phyloP scores from a whole-genome alignment of 768 basidiomycete species.

The Suillus fuscotomentosus region DNA sequence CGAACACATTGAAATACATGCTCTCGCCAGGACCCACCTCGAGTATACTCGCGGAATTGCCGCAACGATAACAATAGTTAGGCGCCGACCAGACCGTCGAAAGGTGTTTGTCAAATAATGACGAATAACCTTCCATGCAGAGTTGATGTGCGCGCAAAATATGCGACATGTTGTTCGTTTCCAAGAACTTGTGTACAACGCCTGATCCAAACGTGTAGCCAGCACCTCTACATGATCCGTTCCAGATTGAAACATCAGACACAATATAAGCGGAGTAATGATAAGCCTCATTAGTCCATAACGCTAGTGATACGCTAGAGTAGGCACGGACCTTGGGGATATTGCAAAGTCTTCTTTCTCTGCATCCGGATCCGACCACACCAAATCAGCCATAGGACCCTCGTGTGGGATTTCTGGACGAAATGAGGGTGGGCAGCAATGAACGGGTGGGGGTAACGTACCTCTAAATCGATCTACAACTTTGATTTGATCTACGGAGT shows the following conservation, averaged over 20 bases:
- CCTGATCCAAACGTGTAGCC: constrained; percentile 99
- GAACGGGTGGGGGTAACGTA: constrained; percentile 32
- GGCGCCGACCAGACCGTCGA: constrained; percentile 99
- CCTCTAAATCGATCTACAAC: constrained; percentile 98
- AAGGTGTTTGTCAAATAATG: constrained; percentile 92
- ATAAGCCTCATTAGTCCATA: constrained; percentile 10
- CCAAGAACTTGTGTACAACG: constrained; percentile 96
- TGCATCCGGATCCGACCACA: constrained; percentile 99
- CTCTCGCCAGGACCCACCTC: constrained; percentile 89
- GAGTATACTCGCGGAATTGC: constrained; percentile 94
- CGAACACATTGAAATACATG: constrained; percentile 97
- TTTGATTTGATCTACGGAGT: constrained; percentile 99
- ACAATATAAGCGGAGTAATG: constrained; percentile 7
- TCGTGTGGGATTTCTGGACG: constrained; percentile 94
- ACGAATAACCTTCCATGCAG: constrained; percentile 99
- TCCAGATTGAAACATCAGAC: constrained; percentile 15
- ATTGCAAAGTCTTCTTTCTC: constrained; percentile 99
- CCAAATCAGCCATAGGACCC: constrained; percentile 99
- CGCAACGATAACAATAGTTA: constrained; percentile 98
- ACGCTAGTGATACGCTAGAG: constrained; percentile 11
- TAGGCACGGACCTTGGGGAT: constrained; percentile 76
- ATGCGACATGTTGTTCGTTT: constrained; percentile 94
- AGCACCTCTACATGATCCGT: constrained; percentile 64
- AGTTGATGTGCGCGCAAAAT: constrained; percentile 98
- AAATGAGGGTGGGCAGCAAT: constrained; percentile 22